Base-by-base conservation (phyloP, 1,139 yeast species). In the Saccharomyces hybrid region DNA sequence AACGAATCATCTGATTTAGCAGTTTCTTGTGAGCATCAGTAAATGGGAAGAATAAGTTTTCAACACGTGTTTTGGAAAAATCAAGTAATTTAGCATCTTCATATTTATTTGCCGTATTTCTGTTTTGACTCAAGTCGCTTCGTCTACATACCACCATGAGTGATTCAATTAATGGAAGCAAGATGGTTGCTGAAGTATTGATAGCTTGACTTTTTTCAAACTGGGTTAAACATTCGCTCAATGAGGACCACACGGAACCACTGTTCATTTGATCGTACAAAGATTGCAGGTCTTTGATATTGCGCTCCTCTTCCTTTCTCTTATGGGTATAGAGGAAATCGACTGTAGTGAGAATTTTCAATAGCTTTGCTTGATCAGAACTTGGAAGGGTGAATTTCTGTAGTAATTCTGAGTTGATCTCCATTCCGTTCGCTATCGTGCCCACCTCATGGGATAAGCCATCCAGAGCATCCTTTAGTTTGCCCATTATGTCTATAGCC, bases 101-200 rank as follows among this genome's bases (percentile, higher is more conserved):
- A 49, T 77, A 78, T 59, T 81, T 84, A 14, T 54, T 49, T 13
- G 56, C 50, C 11, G 60, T 62, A 6, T 53, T 55, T 30, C 47
- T 50, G 2, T 55, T 54, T 41, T 86, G 89, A 56, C 81, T 80
- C 4, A 85, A 85, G 61, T 84, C 83, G 61, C 91, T 83, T 66
- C 89, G 95, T 67, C 90, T 91, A 73, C 97, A 90, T 44, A 93
- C 95, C 54, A 91, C 97, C 97, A 93, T 89, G 59, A 93, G 75
- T 0, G 97, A 84, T 69, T 93, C 99, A 61, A 93, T 90, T 58
- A 89, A 71, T 0, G 98, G 98, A 32, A 93, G 75, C 42, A 91
- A 73, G 0, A 90, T 86, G 1, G 96, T 87, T 1, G 96, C 93
- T 51, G 89, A 81, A 58, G 85, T 85, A 11, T 81, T 74, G 63